phyloP scores from a whole-genome alignment of 345 rosid species.

The Dovyalis caffra region DNA sequence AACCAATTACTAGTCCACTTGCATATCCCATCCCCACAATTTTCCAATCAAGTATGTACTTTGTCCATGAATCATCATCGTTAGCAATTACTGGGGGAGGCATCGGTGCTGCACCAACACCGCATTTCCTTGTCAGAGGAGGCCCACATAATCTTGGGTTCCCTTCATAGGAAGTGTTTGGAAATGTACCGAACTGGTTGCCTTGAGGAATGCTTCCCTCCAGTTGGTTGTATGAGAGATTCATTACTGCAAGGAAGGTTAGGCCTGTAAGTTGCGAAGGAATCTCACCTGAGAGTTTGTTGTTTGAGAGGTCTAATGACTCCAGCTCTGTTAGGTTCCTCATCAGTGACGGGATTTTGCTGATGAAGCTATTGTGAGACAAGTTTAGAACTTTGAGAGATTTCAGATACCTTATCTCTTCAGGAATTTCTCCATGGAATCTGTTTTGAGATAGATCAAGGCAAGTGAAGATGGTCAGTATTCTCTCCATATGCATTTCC shows the following conservation, averaged over 20 bases:
- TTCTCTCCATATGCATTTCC: neutral
- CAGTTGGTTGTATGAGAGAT: neutral
- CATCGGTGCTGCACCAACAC: neutral
- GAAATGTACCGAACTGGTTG: rapidly evolving
- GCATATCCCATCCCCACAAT: neutral
- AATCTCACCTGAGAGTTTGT: neutral
- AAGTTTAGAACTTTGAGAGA: neutral
- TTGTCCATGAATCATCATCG: neutral
- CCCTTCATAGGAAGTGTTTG: neutral
- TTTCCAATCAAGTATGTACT: neutral
- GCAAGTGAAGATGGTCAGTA: neutral
- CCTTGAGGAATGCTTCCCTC: no score
- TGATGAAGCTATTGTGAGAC: neutral
- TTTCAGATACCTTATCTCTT: neutral
- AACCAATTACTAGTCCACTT: neutral
- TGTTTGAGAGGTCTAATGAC: neutral
- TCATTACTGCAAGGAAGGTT: neutral
- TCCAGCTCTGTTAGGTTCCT: neutral
- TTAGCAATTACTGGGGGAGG: neutral
- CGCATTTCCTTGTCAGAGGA: neutral
- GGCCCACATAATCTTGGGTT: neutral
- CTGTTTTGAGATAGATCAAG: neutral
- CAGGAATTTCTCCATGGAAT: neutral
- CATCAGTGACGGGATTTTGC: neutral
- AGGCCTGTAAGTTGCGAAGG: neutral